phyloP scores from a whole-genome alignment of 1,284 basidiomycete species.

The Ceratobasidium sp. region DNA sequence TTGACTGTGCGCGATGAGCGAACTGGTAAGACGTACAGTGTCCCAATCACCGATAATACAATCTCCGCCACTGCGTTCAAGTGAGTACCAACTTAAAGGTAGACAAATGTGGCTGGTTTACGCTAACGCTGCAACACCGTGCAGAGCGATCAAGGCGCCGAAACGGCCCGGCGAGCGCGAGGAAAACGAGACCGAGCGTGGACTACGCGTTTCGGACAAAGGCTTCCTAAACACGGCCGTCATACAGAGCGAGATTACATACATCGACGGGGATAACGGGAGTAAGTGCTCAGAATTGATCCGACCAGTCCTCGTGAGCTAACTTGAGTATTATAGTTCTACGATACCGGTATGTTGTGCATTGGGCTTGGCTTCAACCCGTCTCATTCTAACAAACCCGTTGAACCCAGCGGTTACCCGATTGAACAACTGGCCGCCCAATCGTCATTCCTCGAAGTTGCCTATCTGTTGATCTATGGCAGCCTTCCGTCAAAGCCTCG shows the following conservation, averaged over 20 bases:
- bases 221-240: slow-evolving; percentile 91
- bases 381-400: slow-evolving; percentile 4
- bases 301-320: not conserved
- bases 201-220: slow-evolving; percentile 81
- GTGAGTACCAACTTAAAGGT: slow-evolving; percentile 60
- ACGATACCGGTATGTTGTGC: slow-evolving; percentile 63
- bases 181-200: slow-evolving; percentile 87
- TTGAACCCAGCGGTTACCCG: slow-evolving; percentile 81
- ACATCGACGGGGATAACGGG: slow-evolving; percentile 88
- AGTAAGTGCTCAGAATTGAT: slow-evolving; percentile 60
- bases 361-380: not conserved
- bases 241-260: slow-evolving; percentile 84
- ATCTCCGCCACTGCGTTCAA: slow-evolving; percentile 87
- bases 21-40: slow-evolving; percentile 81
- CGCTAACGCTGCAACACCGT: not conserved
- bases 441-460: slow-evolving; percentile 83
- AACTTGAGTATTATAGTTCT: slow-evolving; percentile 65
- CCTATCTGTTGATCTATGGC: slow-evolving; percentile 90
- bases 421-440: slow-evolving; percentile 88
- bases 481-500: slow-evolving; percentile 78
- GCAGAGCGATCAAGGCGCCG: slow-evolving; percentile 63
- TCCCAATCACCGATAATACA: slow-evolving; percentile 82
- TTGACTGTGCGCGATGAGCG: slow-evolving; percentile 86
- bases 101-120: not conserved
- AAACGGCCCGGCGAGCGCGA: slow-evolving; percentile 71